phyloP scores from a whole-genome alignment of 116 monocot species.

The Iris pallida region DNA sequence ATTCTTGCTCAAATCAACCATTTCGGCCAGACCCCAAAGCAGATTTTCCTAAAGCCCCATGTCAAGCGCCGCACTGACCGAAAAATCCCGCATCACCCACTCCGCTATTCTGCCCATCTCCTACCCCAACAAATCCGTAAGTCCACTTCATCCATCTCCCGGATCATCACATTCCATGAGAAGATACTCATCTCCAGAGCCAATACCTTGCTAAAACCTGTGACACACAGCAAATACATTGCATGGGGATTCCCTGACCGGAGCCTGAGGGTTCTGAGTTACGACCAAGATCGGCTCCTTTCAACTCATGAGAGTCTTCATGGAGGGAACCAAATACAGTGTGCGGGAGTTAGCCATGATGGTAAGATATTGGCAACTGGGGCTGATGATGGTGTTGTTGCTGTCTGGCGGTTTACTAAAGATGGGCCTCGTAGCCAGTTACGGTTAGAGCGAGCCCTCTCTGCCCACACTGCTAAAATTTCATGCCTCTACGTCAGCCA shows the following conservation, averaged over 20 bases:
- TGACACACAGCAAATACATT: slow-evolving; percentile 73
- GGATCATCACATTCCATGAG: slow-evolving; percentile 75
- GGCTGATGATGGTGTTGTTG: slow-evolving; percentile 78
- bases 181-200: slow-evolving; percentile 62
- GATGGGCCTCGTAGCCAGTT: slow-evolving; percentile 41
- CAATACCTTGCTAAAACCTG: slow-evolving; percentile 76
- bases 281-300: slow-evolving; percentile 87
- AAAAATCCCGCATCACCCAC: slow-evolving; percentile 63
- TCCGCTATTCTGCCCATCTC: slow-evolving; percentile 58
- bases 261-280: slow-evolving; percentile 78
- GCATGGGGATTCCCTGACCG: slow-evolving; percentile 98
- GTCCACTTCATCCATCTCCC: slow-evolving; percentile 55
- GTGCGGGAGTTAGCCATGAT: slow-evolving; percentile 80
- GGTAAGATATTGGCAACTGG: slow-evolving; percentile 85
- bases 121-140: slow-evolving; percentile 57
- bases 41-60: slow-evolving; percentile 87
- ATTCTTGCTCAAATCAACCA: slow-evolving; percentile 99
- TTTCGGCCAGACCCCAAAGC: slow-evolving; percentile 98
- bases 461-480: slow-evolving; percentile 82
- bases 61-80: slow-evolving; percentile 62
- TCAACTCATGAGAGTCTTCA: slow-evolving; percentile 93
- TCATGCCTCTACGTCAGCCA: slow-evolving; percentile 88
- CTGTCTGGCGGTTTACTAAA: slow-evolving; percentile 76
- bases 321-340: slow-evolving; percentile 89
- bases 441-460: slow-evolving; percentile 52